Evolutionary conservation across 805 yeast species (phyloP).

Genomic region (Hagleromyces aurorensis): DNA sequence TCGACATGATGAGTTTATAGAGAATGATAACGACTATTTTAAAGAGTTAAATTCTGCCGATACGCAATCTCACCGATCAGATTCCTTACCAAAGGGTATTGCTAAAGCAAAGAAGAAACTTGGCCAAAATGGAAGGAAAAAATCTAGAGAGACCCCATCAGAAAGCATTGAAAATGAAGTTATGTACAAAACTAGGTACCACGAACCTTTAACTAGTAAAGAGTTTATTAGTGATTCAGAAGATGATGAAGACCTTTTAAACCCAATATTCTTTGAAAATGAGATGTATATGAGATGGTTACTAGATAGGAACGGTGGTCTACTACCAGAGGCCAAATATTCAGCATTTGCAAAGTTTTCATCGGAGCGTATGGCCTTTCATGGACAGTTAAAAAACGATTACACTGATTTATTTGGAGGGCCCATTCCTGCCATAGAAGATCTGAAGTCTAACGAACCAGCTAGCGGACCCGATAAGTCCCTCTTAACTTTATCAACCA

Average conservation of each 20-base stretch:
- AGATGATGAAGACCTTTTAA: constrained; percentile 17
- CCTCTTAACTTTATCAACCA: constrained; percentile 10
- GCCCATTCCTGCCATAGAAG: constrained; percentile 12
- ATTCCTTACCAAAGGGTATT: no score
- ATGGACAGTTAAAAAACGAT: constrained; percentile 15
- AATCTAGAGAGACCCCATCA: no score
- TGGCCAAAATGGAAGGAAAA: constrained; percentile 3
- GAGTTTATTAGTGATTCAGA: constrained; percentile 31
- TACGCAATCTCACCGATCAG: no score
- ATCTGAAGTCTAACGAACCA: constrained; percentile 2
- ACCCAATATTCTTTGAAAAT: constrained; percentile 29
- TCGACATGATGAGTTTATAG: constrained; percentile 10
- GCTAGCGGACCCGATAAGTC: constrained; percentile 14
- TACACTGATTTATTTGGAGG: constrained; percentile 27
- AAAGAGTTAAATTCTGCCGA: constrained; percentile 22
- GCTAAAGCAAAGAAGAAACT: constrained; percentile 18
- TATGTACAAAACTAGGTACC: no score
- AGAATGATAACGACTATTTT: constrained; percentile 24
- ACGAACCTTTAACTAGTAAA: no score
- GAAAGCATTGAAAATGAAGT: no score
- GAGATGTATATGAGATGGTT: constrained; percentile 30
- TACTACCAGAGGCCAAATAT: constrained; percentile 18
- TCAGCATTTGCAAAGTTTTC: constrained; percentile 21
- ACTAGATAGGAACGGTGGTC: constrained; percentile 24
- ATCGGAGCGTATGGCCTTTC: constrained; percentile 22